Percentiles rank a stretch among this genome's conserved stretches.
phyloP scores from a whole-genome alignment of 2,329 filamentous ascomycete species.

The Teratosphaeria viscida region DNA sequence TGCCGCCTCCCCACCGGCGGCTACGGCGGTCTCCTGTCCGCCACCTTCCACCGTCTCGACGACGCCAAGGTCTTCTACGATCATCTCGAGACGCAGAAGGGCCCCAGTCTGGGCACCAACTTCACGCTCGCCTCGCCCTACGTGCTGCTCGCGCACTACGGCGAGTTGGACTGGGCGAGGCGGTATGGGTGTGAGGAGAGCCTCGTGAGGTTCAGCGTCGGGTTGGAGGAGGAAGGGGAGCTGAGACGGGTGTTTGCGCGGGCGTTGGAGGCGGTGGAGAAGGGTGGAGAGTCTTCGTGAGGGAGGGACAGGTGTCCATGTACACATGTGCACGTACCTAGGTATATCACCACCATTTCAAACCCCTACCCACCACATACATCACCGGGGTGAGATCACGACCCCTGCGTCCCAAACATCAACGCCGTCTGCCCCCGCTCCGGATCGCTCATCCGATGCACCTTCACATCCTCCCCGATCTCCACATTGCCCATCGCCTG shows the following conservation, averaged over 20 bases:
- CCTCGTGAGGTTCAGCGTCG: slow-evolving; percentile 78
- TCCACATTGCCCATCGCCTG: slow-evolving; percentile 60
- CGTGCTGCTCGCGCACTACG: slow-evolving; percentile 81
- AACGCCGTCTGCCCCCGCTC: slow-evolving; percentile 40
- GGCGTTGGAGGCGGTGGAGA: slow-evolving; percentile 54
- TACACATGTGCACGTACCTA: not conserved
- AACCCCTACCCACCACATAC: not conserved
- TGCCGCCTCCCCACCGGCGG: slow-evolving; percentile 61
- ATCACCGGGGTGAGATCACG: not conserved
- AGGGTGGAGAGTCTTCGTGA: not conserved
- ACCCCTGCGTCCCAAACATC: slow-evolving; percentile 15
- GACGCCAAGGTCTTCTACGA: slow-evolving; percentile 80
- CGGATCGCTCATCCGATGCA: slow-evolving; percentile 56
- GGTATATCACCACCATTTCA: not conserved
- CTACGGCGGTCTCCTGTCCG: slow-evolving; percentile 81
- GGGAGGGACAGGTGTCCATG: not conserved
- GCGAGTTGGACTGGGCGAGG: slow-evolving; percentile 82
- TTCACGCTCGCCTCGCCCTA: slow-evolving; percentile 89
- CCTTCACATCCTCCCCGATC: slow-evolving; percentile 60
- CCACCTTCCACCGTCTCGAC: slow-evolving; percentile 60
- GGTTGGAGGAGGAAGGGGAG: slow-evolving; percentile 65
- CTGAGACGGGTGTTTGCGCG: slow-evolving; percentile 53
- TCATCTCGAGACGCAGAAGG: slow-evolving; percentile 76
- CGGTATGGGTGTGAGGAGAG: slow-evolving; percentile 71
- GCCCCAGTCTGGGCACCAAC: slow-evolving; percentile 90